phyloP scores from a whole-genome alignment of 2,329 filamentous ascomycete species.

The Herpotrichia juniperi region DNA sequence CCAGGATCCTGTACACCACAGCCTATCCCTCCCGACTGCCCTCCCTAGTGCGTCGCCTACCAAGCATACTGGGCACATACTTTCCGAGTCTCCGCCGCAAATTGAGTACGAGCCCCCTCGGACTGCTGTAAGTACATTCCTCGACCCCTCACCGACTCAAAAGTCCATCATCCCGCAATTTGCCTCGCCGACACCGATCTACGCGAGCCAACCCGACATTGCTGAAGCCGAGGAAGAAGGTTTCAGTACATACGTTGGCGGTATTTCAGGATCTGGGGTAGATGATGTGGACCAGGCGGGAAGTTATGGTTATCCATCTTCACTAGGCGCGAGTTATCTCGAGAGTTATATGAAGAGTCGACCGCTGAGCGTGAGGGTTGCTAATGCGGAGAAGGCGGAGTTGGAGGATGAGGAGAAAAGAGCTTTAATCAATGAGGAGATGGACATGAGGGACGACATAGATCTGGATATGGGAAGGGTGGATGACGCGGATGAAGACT shows the following conservation, averaged over 20 bases:
- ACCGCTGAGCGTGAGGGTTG: constrained; percentile 43
- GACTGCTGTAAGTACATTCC: constrained; percentile 25
- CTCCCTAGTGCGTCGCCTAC: constrained; percentile 29
- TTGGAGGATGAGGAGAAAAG: constrained; percentile 30
- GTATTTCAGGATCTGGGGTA: constrained; percentile 37
- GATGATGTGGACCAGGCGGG: constrained; percentile 43
- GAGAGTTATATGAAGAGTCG: constrained; percentile 46
- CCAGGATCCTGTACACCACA: constrained; percentile 38
- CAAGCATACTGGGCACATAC: constrained; percentile 23
- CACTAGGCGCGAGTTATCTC: constrained; percentile 43
- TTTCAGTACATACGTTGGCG: constrained; percentile 45
- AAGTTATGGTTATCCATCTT: constrained; percentile 41
- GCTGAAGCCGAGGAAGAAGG: constrained; percentile 24
- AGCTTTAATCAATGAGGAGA: constrained; percentile 15
- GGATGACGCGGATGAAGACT: constrained; percentile 13
- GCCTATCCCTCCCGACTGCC: constrained; percentile 29
- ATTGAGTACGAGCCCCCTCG: constrained; percentile 22
- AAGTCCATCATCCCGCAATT: constrained; percentile 16
- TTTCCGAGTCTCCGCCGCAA: constrained; percentile 16
- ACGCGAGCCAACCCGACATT: constrained; percentile 18
- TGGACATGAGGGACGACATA: constrained; percentile 5
- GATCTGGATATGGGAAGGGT: constrained; percentile 9
- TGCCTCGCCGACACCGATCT: constrained; percentile 28
- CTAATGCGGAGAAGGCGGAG: constrained; percentile 39
- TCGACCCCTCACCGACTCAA: constrained; percentile 28